Evolutionary conservation across 495 filamentous ascomycete genomes (phyloP).

Genomic region (Cercophora sp.): DNA sequence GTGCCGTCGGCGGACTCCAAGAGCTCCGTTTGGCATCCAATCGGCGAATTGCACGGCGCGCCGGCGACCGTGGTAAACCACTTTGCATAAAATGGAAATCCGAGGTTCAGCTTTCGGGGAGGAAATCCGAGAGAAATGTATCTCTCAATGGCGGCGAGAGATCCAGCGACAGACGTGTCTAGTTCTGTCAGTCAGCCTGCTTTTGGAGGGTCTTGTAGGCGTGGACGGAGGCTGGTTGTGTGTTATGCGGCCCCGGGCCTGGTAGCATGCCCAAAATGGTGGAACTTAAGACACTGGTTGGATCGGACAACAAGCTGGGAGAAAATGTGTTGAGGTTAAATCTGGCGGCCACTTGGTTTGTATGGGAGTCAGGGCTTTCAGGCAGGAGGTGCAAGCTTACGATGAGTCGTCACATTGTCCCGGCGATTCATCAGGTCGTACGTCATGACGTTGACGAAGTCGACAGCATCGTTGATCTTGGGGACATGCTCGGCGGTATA

Average conservation of each 20-base stretch:
- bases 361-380: too few relatives aligned
- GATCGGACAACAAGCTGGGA: too few relatives aligned
- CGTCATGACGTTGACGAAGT: constrained; percentile 64
- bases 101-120: constrained; percentile 56
- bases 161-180: constrained; percentile 51
- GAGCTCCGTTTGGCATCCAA: constrained; percentile 52
- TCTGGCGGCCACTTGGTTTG: too few relatives aligned
- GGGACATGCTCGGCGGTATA: constrained; percentile 55
- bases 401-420: constrained; percentile 55
- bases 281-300: too few relatives aligned
- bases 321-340: too few relatives aligned
- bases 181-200: too few relatives aligned
- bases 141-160: constrained; percentile 45
- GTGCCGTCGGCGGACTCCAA: constrained; percentile 55
- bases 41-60: constrained; percentile 35
- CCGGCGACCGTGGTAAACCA: constrained; percentile 54
- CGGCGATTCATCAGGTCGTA: constrained; percentile 69
- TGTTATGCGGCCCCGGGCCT: too few relatives aligned
- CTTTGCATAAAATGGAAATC: constrained; percentile 64
- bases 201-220: too few relatives aligned
- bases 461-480: constrained; percentile 55
- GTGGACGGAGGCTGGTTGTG: too few relatives aligned
- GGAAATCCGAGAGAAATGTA: constrained; percentile 54
- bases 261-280: too few relatives aligned
- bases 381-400: too few relatives aligned